A percentile compares a stretch with the other conserved stretches of the same genome.
Evolutionary conservation across 108 stramenopile genomes (phyloP).

Genomic region (Nitzschia sp.): DNA sequence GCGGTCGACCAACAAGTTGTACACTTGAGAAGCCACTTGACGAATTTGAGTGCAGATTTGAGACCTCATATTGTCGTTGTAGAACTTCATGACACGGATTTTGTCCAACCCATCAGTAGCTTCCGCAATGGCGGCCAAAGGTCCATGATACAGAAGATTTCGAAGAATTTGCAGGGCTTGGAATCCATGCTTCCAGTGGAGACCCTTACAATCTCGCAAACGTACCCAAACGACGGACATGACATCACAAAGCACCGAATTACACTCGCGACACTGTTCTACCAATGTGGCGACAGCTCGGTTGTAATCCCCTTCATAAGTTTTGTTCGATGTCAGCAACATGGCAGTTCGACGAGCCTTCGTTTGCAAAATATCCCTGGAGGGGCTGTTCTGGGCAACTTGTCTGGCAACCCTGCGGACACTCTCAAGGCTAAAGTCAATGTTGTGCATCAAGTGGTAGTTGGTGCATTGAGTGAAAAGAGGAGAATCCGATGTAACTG

Average conservation of each 20-base stretch:
- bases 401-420: constrained; percentile 64
- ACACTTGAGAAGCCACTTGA: constrained; percentile 60
- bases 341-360: constrained; percentile 62
- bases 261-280: constrained; percentile 67
- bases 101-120: constrained; percentile 79
- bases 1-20: constrained; percentile 68
- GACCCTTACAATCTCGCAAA: constrained; percentile 59
- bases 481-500: constrained; percentile 58
- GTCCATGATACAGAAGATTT: constrained; percentile 80
- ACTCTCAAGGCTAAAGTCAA: constrained; percentile 64
- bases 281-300: constrained; percentile 60
- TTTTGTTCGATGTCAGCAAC: constrained; percentile 69
- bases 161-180: constrained; percentile 69
- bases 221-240: constrained; percentile 87
- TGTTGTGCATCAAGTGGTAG: constrained; percentile 58
- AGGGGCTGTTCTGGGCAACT: constrained; percentile 60
- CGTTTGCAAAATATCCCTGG: constrained; percentile 48
- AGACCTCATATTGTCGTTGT: constrained; percentile 61
- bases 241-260: constrained; percentile 63
- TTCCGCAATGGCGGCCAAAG: constrained; percentile 74
- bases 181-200: constrained; percentile 70
- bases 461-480: constrained; percentile 67
- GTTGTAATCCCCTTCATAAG: constrained; percentile 68
- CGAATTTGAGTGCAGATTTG: constrained; percentile 60
- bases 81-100: constrained; percentile 71